Percentiles rank a stretch among this genome's conserved stretches.
These are phyloP conservation scores for Venturia nashicola DNA, from an alignment of 2,329 filamentous ascomycete species.

Conservation along the genomic window DNA sequence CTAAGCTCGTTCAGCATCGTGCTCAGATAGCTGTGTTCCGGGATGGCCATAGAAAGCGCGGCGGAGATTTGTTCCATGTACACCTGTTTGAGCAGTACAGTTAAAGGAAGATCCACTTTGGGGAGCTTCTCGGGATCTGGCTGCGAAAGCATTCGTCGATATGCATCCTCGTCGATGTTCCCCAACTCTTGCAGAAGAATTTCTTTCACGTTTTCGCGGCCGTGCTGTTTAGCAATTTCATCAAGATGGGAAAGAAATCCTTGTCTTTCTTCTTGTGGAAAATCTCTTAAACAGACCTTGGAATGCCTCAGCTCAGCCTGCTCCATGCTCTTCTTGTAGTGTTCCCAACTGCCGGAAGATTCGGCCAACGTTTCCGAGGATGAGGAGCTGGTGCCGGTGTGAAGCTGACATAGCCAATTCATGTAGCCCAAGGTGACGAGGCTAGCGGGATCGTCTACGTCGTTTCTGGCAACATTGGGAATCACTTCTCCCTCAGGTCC, in stretches of 20 bases:
- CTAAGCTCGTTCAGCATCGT: neutral
- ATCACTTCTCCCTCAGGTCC: neutral
- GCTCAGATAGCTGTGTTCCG: neutral
- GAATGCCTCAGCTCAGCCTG: neutral
- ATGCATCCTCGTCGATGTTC: neutral
- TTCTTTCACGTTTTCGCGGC: neutral
- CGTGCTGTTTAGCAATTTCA: neutral
- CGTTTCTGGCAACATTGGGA: neutral
- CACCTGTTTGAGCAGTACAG: neutral
- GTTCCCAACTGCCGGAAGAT: neutral
- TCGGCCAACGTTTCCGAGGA: neutral
- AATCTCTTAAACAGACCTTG: neutral
- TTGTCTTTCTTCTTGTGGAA: neutral
- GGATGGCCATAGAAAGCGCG: neutral
- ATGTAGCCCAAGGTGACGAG: neutral
- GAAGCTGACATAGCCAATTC: conserved; percentile 2
- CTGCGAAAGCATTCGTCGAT: neutral
- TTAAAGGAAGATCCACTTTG: neutral
- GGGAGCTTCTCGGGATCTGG: neutral
- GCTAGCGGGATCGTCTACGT: neutral
- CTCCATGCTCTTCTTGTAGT: neutral
- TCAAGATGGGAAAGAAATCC: neutral
- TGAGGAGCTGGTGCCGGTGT: neutral
- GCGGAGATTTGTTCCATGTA: neutral
- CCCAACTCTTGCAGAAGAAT: neutral